Evolutionary conservation across 208 protist species (phyloP), one percentile per base, ranked within the genome.

Genomic region (Crithidia sp.): DNA sequence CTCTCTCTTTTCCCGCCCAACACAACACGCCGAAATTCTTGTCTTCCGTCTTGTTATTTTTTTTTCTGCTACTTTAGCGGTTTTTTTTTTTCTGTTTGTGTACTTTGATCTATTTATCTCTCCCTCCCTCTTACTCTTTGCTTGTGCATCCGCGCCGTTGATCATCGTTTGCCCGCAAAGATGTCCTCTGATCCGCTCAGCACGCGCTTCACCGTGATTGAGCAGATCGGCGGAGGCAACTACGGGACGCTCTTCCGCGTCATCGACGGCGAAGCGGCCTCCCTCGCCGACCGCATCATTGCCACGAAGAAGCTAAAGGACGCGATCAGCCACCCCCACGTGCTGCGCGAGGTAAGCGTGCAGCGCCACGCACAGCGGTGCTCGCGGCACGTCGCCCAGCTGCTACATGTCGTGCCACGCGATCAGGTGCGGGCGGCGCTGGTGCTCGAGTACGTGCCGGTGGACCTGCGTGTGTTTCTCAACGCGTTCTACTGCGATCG

Each of bases 381-480:
- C 59, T 74, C 69, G 9, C 58, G 50, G 2, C 72, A 85, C 64
- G 66, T 85, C 7, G 76, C 77, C 12, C 74, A 62, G 54, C 76
- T 85, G 7, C 53, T 66, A 14, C 67, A 82, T 40, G 77, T 85
- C 9, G 71, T 85, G 45, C 69, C 67, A 5, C 71, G 75, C 9
- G 71, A 81, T 47, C 62, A 70, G 9, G 55, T 77, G 17, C 70
- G 74, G 16, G 66, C 67, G 8, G 72, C 79, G 13, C 60, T 85
- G 19, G 72, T 85, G 45, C 72, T 85, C n/a, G 81, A 85, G 64
- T 73, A 79, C 60, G 53, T 76, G n/a, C 81, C 81, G 41, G 71
- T 85, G 39, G 75, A 85, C 64, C 19, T 85, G 55, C 70, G 81
- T 19, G 45, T 19, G 13, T 85, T 85, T 50, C 39, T 82, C 10